Conservation (phyloP, 371 early-diverging fungal species). For the Rhizopus stolonifer region DNA sequence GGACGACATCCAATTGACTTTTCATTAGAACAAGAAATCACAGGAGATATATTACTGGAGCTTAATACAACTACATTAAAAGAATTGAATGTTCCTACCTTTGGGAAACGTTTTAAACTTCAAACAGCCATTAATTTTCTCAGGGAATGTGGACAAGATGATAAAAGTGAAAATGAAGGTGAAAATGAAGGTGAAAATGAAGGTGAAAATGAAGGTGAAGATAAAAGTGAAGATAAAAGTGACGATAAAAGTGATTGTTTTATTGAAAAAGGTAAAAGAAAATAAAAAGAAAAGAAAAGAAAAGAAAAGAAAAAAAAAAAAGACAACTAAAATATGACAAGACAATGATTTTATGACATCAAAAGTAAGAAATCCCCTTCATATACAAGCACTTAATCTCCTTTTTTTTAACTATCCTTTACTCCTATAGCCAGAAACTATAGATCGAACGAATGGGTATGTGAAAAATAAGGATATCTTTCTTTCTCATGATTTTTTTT, state of each 20-base stretch:
- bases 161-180: too few species aligned
- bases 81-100: conserved; percentile 64
- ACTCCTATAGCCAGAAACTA: background rate
- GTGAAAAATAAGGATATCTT: background rate
- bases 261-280: too few species aligned
- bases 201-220: too few species aligned
- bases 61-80: conserved; percentile 63
- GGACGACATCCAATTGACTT: background rate
- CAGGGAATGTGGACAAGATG: conserved; percentile 42
- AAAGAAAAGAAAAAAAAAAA: too few species aligned
- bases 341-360: too few species aligned
- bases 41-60: conserved; percentile 65
- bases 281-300: too few species aligned
- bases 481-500: background rate
- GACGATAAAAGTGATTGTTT: too few species aligned
- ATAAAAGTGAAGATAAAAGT: too few species aligned
- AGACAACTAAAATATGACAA: too few species aligned
- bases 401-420: background rate
- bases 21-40: conserved; percentile 62
- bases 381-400: too few species aligned
- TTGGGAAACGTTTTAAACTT: conserved; percentile 68
- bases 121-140: conserved; percentile 59
- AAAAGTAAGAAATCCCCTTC: too few species aligned
- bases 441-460: background rate
- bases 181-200: too few species aligned